Conservation (phyloP, 345 rosid species). For the Arabidopsis arenosa region DNA sequence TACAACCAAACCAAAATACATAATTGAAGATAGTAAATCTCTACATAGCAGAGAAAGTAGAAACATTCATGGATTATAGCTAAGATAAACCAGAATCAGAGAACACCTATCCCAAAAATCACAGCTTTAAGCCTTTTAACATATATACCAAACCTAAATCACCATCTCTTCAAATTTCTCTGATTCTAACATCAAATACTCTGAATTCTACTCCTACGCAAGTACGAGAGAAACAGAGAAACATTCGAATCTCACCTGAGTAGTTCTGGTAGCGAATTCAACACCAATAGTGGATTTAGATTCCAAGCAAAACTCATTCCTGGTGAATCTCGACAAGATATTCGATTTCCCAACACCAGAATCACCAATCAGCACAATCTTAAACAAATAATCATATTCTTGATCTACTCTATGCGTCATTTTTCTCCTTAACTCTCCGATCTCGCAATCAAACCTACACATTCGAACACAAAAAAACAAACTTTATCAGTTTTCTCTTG, state of each 20-base stretch:
- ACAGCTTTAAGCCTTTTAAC: conserved; percentile 12
- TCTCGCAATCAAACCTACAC: conserved; percentile 46
- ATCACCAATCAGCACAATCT: conserved; percentile 83
- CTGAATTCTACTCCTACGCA: background rate
- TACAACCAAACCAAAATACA: background rate
- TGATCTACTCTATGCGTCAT: conserved; percentile 69
- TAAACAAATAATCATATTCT: conserved; percentile 72
- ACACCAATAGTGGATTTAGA: conserved; percentile 79
- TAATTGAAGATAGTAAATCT: background rate
- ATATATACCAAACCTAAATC: conserved; percentile 7
- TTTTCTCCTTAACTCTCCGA: conserved; percentile 40
- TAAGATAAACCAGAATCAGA: conserved; percentile 8
- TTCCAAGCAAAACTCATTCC: conserved; percentile 76
- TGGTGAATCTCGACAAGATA: conserved; percentile 70
- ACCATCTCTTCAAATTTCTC: background rate
- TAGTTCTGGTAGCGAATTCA: conserved; percentile 73
- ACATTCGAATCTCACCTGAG: conserved; percentile 51
- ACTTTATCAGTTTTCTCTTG: background rate
- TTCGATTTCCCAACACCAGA: conserved; percentile 84
- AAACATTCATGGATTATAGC: conserved; percentile 5
- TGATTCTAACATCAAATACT: background rate
- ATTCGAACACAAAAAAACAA: background rate
- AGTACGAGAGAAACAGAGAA: background rate
- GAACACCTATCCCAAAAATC: background rate
- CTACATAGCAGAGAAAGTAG: background rate